phyloP scores from a whole-genome alignment of 176 grass and related monocot genomes.

The Canna indica region DNA sequence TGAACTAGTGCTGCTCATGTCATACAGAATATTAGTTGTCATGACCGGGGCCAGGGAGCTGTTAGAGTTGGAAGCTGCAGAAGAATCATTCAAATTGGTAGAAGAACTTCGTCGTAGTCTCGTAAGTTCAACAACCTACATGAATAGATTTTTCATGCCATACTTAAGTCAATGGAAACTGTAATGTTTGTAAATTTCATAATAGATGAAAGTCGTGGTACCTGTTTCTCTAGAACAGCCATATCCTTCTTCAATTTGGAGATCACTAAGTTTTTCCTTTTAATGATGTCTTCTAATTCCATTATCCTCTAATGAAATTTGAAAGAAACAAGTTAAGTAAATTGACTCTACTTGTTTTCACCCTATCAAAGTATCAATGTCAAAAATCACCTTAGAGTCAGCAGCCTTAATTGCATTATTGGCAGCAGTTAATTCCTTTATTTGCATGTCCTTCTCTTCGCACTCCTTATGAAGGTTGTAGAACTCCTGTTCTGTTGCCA shows the following conservation, averaged over 20 bases:
- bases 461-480: conserved; percentile 85
- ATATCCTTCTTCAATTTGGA: conserved; percentile 87
- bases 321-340: conserved; percentile 3
- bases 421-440: conserved; percentile 57
- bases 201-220: conserved; percentile 8
- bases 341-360: background rate
- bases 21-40: conserved; percentile 76
- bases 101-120: conserved; percentile 57
- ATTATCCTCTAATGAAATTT: conserved; percentile 75
- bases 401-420: conserved; percentile 35
- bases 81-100: conserved; percentile 26
- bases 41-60: conserved; percentile 45
- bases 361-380: background rate
- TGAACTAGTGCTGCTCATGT: conserved; percentile 63
- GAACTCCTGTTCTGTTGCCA: conserved; percentile 60
- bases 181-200: background rate
- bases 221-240: conserved; percentile 54
- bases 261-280: conserved; percentile 73
- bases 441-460: conserved; percentile 71
- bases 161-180: background rate
- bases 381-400: conserved; percentile 44
- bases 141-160: conserved; percentile 17
- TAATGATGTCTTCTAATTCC: conserved; percentile 63
- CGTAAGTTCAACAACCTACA: conserved; percentile 67
- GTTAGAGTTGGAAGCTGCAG: conserved; percentile 20